Evolutionary conservation across 2,329 filamentous ascomycete genomes (phyloP).

Genomic region (Cordyceps cicadae): DNA sequence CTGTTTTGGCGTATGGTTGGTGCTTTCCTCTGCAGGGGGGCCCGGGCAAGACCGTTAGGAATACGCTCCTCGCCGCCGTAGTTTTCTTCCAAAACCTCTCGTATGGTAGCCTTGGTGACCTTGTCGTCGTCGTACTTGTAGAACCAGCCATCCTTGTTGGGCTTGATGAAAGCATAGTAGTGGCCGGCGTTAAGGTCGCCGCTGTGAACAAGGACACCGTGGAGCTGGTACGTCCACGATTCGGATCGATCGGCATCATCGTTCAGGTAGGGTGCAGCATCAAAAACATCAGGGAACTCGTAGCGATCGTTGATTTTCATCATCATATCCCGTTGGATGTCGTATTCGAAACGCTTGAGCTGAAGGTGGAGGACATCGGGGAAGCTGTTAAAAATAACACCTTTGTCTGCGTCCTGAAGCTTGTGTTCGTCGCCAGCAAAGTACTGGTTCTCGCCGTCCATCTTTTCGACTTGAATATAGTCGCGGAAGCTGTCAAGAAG

Average conservation of each 20-base stretch:
- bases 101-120: constrained; percentile 85
- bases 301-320: constrained; percentile 97
- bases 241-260: constrained; percentile 81
- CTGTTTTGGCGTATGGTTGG: constrained; percentile 63
- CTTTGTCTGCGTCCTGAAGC: constrained; percentile 93
- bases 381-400: constrained; percentile 93
- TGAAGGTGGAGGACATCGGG: constrained; percentile 91
- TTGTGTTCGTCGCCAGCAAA: constrained; percentile 84
- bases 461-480: constrained; percentile 92
- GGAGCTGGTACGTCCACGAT: constrained; percentile 83
- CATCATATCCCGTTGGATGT: constrained; percentile 92
- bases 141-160: constrained; percentile 85
- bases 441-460: constrained; percentile 98
- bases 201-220: constrained; percentile 92
- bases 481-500: constrained; percentile 91
- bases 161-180: constrained; percentile 96
- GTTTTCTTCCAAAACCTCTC: constrained; percentile 92
- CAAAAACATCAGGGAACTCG: constrained; percentile 77
- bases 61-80: constrained; percentile 78
- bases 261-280: constrained; percentile 79
- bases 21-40: constrained; percentile 44
- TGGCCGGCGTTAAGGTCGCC: constrained; percentile 95
- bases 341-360: constrained; percentile 96
- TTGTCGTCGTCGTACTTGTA: constrained; percentile 97
- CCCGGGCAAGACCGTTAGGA: constrained; percentile 38